Conservation (phyloP, 306 rosid genomes). For the Quercus parvula region DNA sequence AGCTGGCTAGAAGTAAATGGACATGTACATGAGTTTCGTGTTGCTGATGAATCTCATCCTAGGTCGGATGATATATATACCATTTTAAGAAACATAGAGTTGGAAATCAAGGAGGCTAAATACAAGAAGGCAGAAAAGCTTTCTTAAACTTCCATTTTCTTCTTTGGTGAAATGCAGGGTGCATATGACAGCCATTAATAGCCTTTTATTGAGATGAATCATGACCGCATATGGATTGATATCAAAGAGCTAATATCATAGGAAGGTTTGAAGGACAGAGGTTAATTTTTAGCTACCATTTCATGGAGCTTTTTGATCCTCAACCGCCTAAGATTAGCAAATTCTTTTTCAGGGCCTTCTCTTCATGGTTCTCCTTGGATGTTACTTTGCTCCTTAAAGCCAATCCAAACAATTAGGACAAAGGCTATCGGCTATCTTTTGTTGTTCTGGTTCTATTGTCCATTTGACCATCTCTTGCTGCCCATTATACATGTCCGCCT, state of each 20-base stretch:
- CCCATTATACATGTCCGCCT: not conserved
- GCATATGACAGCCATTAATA: not conserved
- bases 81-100: slow-evolving; percentile 42
- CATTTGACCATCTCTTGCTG: not conserved
- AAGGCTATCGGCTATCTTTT: not conserved
- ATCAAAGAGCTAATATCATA: not conserved
- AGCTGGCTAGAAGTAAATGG: slow-evolving; percentile 81
- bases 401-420: not conserved
- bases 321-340: not conserved
- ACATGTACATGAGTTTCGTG: slow-evolving; percentile 57
- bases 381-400: not conserved
- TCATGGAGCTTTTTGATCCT: not conserved
- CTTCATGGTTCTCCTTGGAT: not conserved
- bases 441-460: not conserved
- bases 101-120: slow-evolving; percentile 40
- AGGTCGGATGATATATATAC: slow-evolving; percentile 51
- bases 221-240: not conserved
- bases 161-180: not conserved
- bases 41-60: slow-evolving; percentile 69
- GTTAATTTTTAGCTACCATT: not conserved
- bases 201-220: not conserved
- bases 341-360: not conserved
- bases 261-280: not conserved
- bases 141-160: not conserved
- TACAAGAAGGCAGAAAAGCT: slow-evolving; percentile 17